A percentile compares a stretch with the other conserved stretches of the same genome.
These are phyloP conservation scores for Trypanosoma avium DNA, from an alignment of 208 protist genomes.

Conservation along the genomic window DNA sequence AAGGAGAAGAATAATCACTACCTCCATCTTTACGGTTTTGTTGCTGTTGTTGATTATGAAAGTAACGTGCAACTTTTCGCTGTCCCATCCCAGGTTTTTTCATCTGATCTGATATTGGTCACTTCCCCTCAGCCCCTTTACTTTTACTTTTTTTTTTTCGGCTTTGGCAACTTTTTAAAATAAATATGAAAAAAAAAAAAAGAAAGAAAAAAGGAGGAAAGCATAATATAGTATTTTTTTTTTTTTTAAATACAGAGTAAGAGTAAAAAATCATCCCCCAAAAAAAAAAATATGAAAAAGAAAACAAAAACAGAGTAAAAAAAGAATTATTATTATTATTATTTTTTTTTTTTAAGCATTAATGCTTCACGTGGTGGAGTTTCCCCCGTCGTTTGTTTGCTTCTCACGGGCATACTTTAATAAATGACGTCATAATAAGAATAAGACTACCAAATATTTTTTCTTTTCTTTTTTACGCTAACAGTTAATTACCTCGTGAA, in stretches of 20 bases:
- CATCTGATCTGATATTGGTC: slow-evolving; percentile 59
- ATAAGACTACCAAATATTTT: too few species aligned
- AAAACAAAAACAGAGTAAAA: too few species aligned
- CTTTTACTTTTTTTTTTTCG: slow-evolving; percentile 1
- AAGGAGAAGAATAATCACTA: background rate
- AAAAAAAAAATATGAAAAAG: slow-evolving; percentile 2
- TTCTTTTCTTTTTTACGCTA: too few species aligned
- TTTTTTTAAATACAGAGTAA: slow-evolving; percentile 28
- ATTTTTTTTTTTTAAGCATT: too few species aligned
- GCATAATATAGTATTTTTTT: too few species aligned
- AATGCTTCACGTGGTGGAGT: too few species aligned
- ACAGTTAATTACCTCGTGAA: too few species aligned
- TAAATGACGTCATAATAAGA: too few species aligned
- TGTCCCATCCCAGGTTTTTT: slow-evolving; percentile 3
- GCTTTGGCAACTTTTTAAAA: background rate
- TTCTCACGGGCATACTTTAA: too few species aligned
- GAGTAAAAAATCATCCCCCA: background rate
- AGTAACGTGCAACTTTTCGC: slow-evolving; percentile 14
- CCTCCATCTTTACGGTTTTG: background rate
- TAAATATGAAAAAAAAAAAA: slow-evolving; percentile 2
- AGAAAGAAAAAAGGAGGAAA: background rate
- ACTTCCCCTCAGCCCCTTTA: slow-evolving; percentile 24
- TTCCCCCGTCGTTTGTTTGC: too few species aligned
- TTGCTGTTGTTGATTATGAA: slow-evolving; percentile 2
- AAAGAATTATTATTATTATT: too few species aligned